Base-by-base conservation (phyloP, 768 basidiomycete species). In the Lactifluus piperatus region DNA sequence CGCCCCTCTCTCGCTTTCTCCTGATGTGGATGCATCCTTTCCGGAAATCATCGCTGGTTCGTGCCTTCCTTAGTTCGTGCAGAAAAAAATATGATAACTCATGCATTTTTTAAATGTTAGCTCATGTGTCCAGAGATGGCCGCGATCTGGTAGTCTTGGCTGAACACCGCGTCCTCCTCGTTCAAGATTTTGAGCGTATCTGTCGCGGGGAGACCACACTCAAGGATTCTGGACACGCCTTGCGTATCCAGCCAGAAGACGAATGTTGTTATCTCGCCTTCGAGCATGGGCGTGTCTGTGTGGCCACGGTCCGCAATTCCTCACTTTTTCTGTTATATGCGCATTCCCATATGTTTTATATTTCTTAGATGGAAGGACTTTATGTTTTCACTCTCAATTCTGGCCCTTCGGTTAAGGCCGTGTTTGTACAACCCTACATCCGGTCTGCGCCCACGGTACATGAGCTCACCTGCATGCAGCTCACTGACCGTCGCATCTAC, bases 51-150 rank as follows among this genome's bases (percentile, higher is more conserved):
- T 57, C 3, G 62, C 60, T 16, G 56, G 62, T 67, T 18, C 13
- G 34, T 51, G 18, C 7, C 27, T 26, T 14, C 14, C n/a, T 30
- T 14, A 6, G 20, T 39, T n/a, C 11, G 14, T 18, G 2, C 37
- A 18, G 18, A 18, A 39, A 39, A 1, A 7, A 39, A 39, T 39
- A 3, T 36, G 3, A n/a, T 22, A n/a, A 29, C 32, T 14, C 36
- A 52, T 43, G 1, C 18, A 43, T n/a, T 47, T 49, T 36, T 45
- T 20, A 51, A 10, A 30, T 5, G 32, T 20, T 58, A 71, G 74
- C 70, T 1, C 76, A 77, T 56, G 74, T 74, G 0, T 75, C 75
- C 5, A 66, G 68, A 2, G 67, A 69, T 46, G 75, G 74, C 9
- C 69, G 64, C 20, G 68, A 74, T 56, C 56, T 77, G 39, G 74